These are phyloP conservation scores for Seiridium unicorne DNA, from an alignment of 2,329 filamentous ascomycete species.

Conservation along the genomic window DNA sequence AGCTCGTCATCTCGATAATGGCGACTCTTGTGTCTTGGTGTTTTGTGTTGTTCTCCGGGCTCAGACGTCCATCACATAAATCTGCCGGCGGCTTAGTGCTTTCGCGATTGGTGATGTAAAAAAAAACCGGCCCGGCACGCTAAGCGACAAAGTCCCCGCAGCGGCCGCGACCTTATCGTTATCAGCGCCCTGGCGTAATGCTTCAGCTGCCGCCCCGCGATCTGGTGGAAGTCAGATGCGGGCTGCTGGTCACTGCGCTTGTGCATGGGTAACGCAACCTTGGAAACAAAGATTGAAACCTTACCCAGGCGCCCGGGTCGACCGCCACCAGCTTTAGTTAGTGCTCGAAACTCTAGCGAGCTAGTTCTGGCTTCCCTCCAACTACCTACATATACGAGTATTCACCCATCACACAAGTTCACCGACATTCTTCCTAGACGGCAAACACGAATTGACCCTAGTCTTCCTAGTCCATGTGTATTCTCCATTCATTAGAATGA, in stretches of 20 bases:
- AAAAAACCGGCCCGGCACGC: conserved; percentile 3
- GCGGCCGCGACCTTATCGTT: conserved; percentile 5
- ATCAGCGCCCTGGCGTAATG: conserved; percentile 1
- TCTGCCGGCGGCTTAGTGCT: not conserved
- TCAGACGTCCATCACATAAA: not conserved
- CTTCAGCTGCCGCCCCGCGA: not conserved
- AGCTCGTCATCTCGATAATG: conserved; percentile 55
- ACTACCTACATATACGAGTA: not conserved
- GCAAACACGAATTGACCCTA: too few species aligned
- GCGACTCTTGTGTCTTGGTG: not conserved
- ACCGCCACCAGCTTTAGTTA: not conserved
- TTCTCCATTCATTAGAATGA: too few species aligned
- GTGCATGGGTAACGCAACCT: conserved; percentile 1
- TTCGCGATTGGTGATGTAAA: conserved; percentile 2
- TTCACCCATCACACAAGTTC: too few species aligned
- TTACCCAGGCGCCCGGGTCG: not conserved
- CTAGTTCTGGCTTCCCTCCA: not conserved
- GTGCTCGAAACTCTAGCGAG: not conserved
- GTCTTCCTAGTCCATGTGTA: too few species aligned
- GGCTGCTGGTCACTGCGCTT: not conserved
- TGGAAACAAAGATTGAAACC: not conserved
- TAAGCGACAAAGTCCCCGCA: not conserved
- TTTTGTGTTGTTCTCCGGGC: not conserved
- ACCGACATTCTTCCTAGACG: too few species aligned
- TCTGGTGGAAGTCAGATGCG: not conserved